Percentiles rank a stretch among this genome's conserved stretches.
These are phyloP conservation scores for Erythrophleum fordii DNA, from an alignment of 306 rosid species.

Conservation along the genomic window DNA sequence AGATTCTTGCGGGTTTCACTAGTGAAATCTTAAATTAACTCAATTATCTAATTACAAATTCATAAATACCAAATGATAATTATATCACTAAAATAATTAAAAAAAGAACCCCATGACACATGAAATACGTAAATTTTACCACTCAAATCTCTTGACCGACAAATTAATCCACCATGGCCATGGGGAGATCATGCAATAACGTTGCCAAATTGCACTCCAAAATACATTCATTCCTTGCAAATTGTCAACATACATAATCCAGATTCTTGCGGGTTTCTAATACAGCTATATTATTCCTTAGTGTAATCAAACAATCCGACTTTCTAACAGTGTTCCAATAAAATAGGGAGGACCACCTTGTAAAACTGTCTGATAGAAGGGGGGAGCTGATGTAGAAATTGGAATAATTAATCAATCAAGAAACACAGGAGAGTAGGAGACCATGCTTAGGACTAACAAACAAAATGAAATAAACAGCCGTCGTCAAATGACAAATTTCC, in stretches of 20 bases:
- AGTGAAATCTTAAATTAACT: neutral
- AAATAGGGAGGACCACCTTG: neutral
- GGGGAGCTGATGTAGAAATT: slow-evolving; percentile 12
- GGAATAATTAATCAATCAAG: slow-evolving; percentile 18
- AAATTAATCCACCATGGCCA: no score
- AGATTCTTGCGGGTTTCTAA: neutral
- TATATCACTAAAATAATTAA: no score
- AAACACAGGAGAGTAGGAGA: neutral
- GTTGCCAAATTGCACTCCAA: neutral
- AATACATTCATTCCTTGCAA: neutral
- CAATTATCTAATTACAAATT: no score
- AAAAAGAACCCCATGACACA: no score
- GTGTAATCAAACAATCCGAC: neutral
- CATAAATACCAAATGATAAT: no score
- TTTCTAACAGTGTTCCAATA: neutral
- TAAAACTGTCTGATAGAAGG: neutral
- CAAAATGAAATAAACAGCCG: slow-evolving; percentile 9
- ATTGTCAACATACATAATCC: neutral
- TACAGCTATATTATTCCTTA: neutral
- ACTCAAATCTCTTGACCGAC: no score
- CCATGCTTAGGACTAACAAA: neutral
- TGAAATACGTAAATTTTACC: neutral
- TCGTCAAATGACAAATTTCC: neutral
- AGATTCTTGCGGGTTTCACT: neutral
- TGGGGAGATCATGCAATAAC: slow-evolving; percentile 1